Percentiles rank a stretch among this genome's conserved stretches.
These are phyloP conservation scores for Chytridiales sp. DNA, from an alignment of 371 early-diverging fungal genomes.

Conservation along the genomic window DNA sequence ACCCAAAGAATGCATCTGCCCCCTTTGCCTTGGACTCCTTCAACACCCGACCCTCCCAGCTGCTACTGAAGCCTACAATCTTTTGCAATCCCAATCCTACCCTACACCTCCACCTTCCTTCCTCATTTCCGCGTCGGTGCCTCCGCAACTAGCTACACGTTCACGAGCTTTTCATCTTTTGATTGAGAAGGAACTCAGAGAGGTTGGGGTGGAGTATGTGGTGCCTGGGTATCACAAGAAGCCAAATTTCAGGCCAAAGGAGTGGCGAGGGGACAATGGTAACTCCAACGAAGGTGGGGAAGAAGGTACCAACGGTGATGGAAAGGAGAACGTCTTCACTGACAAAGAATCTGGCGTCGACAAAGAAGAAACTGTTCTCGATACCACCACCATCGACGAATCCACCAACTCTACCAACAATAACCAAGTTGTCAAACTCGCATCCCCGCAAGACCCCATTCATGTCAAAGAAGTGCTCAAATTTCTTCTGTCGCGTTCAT, in stretches of 20 bases:
- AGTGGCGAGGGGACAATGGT: background rate
- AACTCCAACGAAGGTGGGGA: background rate
- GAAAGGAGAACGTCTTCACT: background rate
- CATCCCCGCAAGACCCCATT: constrained; percentile 7
- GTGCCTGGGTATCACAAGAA: background rate
- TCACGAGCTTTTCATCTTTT: constrained; percentile 17
- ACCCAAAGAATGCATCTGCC: constrained; percentile 18
- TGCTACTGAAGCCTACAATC: constrained; percentile 12
- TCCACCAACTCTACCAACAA: background rate
- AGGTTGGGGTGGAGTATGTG: background rate
- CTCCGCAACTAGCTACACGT: constrained; percentile 35
- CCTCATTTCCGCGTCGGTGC: constrained; percentile 30
- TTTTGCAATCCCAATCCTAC: no score
- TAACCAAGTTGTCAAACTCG: background rate
- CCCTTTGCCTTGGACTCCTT: constrained; percentile 39
- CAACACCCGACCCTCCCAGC: constrained; percentile 10
- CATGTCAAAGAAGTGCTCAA: constrained; percentile 46
- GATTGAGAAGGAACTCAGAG: constrained; percentile 6
- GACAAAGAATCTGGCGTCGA: background rate
- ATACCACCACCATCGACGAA: background rate
- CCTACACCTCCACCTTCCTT: constrained; percentile 33
- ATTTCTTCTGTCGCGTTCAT: constrained; percentile 17
- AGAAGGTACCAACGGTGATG: background rate
- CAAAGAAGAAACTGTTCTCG: background rate
- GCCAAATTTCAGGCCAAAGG: background rate